Percentiles rank a stretch among this genome's conserved stretches.
phyloP scores from a whole-genome alignment of 805 yeast genomes.

The Kodamaea restingae region DNA sequence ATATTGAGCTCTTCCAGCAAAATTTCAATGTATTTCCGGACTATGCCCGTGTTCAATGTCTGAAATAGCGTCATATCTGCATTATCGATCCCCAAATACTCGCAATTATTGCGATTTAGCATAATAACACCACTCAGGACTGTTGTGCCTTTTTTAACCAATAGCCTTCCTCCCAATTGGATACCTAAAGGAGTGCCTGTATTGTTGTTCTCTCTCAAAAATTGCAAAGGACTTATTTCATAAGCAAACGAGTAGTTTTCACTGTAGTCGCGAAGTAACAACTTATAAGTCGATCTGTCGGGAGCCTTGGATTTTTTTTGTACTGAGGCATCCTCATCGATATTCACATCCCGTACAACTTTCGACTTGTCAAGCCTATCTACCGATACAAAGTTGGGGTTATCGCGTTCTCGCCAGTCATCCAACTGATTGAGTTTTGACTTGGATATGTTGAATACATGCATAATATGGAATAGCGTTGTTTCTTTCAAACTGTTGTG shows the following conservation, averaged over 20 bases:
- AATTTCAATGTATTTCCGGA: conserved; percentile 35
- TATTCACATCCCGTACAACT: conserved; percentile 47
- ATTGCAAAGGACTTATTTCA: conserved; percentile 48
- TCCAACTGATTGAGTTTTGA: conserved; percentile 55
- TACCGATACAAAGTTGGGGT: conserved; percentile 56
- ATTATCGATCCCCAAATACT: conserved; percentile 29
- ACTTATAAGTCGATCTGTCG: conserved; percentile 38
- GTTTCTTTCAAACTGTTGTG: conserved; percentile 11
- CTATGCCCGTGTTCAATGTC: conserved; percentile 31
- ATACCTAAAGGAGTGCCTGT: conserved; percentile 27
- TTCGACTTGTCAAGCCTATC: conserved; percentile 44
- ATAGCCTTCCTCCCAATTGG: conserved; percentile 52
- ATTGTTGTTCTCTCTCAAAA: conserved; percentile 31
- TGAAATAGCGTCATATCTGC: conserved; percentile 20
- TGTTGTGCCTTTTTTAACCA: conserved; percentile 45
- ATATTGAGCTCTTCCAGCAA: conserved; percentile 26
- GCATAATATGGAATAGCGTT: conserved; percentile 51
- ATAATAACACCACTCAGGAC: conserved; percentile 46
- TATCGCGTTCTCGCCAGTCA: conserved; percentile 46
- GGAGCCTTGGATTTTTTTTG: conserved; percentile 6
- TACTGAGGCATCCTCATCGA: conserved; percentile 34
- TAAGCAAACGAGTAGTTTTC: conserved; percentile 55
- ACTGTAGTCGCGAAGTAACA: conserved; percentile 52
- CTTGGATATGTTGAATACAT: conserved; percentile 49
- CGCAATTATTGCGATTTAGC: conserved; percentile 29